phyloP scores from a whole-genome alignment of 1,284 basidiomycete genomes.

The Ceratobasidium sp. region DNA sequence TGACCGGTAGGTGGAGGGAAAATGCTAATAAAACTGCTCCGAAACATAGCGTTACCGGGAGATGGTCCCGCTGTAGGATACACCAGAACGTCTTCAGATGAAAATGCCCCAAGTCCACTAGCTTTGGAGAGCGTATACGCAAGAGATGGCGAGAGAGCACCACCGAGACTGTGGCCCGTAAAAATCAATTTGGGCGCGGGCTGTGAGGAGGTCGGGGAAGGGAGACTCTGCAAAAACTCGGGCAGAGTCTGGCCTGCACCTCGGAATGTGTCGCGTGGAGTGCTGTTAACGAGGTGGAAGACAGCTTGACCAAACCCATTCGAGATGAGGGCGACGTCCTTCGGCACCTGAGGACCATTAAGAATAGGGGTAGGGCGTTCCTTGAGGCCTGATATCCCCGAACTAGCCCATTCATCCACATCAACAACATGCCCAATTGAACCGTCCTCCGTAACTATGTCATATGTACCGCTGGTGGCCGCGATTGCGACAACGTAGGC shows the following conservation, averaged over 20 bases:
- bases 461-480: slow-evolving; percentile 31
- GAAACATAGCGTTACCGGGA: slow-evolving; percentile 23
- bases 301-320: slow-evolving; percentile 6
- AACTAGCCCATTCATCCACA: not conserved
- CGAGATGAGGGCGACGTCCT: not conserved
- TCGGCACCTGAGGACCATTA: not conserved
- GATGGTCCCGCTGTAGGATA: slow-evolving; percentile 31
- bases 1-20: slow-evolving; percentile 18
- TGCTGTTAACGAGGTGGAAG: not conserved
- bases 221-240: not conserved
- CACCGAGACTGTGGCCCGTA: slow-evolving; percentile 39
- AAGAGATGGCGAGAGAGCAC: slow-evolving; percentile 33
- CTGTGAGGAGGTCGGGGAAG: not conserved
- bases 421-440: not conserved
- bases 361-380: not conserved
- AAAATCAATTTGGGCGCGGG: slow-evolving; percentile 22
- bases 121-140: slow-evolving; percentile 1
- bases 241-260: not conserved
- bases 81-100: not conserved
- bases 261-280: not conserved
- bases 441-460: not conserved
- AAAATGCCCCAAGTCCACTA: not conserved
- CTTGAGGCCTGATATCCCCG: too few relatives aligned
- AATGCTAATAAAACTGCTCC: not conserved
- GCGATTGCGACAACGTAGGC: slow-evolving; percentile 41